phyloP scores from a whole-genome alignment of 768 basidiomycete genomes.

The Rhodosporidiobolus sp. region DNA sequence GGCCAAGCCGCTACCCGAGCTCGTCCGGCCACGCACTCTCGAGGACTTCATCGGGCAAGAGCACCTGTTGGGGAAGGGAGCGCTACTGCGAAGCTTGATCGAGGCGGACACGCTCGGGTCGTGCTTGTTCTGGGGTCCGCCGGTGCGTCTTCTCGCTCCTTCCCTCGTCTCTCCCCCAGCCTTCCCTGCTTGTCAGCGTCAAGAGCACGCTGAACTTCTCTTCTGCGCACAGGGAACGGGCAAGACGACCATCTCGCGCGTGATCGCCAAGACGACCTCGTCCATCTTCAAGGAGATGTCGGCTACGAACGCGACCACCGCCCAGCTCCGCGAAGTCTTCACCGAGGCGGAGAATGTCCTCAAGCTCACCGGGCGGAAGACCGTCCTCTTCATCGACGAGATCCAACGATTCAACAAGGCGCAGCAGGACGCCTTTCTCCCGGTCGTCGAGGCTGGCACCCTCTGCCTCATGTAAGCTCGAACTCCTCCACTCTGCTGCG shows the following conservation, averaged over 20 bases:
- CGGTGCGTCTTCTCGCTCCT: slow-evolving; percentile 10
- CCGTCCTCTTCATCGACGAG: slow-evolving; percentile 77
- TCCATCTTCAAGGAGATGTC: slow-evolving; percentile 63
- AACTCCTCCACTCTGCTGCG: no score
- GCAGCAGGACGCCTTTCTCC: slow-evolving; percentile 66
- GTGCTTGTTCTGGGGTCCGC: slow-evolving; percentile 49
- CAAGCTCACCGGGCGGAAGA: slow-evolving; percentile 63
- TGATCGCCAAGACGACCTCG: slow-evolving; percentile 62
- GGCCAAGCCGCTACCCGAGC: slow-evolving; percentile 66
- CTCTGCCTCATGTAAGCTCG: slow-evolving; percentile 64
- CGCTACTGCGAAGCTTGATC: slow-evolving; percentile 59
- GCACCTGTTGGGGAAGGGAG: slow-evolving; percentile 61
- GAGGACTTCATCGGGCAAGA: slow-evolving; percentile 70
- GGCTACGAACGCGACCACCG: slow-evolving; percentile 51
- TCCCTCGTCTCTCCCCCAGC: not conserved
- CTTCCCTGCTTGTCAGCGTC: not conserved
- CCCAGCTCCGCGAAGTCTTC: slow-evolving; percentile 68
- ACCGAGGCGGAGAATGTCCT: slow-evolving; percentile 71
- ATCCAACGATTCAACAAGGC: slow-evolving; percentile 68
- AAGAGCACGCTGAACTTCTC: not conserved
- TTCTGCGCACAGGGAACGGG: slow-evolving; percentile 43
- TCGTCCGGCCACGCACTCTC: slow-evolving; percentile 63
- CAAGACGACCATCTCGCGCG: slow-evolving; percentile 55
- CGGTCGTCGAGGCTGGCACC: slow-evolving; percentile 72
- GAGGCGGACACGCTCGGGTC: slow-evolving; percentile 57